Evolutionary conservation across 768 basidiomycete species (phyloP).

Genomic region (Kwoniella dejecticola): DNA sequence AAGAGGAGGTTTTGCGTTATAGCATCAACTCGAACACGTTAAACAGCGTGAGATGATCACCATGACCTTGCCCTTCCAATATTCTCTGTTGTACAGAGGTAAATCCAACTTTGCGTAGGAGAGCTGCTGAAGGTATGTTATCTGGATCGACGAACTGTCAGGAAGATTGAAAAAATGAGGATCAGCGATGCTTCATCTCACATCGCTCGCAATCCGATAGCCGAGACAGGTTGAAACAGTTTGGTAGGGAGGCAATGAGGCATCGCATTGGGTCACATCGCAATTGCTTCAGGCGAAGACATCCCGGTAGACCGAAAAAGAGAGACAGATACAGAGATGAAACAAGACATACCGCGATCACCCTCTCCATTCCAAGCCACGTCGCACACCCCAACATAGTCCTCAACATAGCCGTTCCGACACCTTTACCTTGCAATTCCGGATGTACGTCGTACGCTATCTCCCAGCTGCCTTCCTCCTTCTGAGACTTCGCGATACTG

Average conservation of each 20-base stretch:
- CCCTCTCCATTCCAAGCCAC: conserved; percentile 8
- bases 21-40: too few species aligned
- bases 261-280: too few species aligned
- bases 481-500: background rate
- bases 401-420: conserved; percentile 11
- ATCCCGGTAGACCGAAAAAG: background rate
- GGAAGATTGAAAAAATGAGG: too few species aligned
- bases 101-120: conserved; percentile 5
- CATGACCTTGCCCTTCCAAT: too few species aligned
- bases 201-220: too few species aligned
- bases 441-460: conserved; percentile 23
- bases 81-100: background rate
- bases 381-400: background rate
- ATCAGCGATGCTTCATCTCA: too few species aligned
- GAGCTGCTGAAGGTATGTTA: conserved; percentile 10
- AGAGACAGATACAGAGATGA: background rate
- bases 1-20: too few species aligned
- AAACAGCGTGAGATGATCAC: too few species aligned
- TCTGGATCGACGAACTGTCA: conserved; percentile 18
- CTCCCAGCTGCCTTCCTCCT: conserved; percentile 10
- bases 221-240: too few species aligned
- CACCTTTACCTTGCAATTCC: conserved; percentile 17
- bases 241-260: too few species aligned
- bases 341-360: conserved; percentile 17
- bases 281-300: too few species aligned